These are phyloP conservation scores for Leccinum broughii DNA, from an alignment of 768 basidiomycete genomes.

Conservation along the genomic window DNA sequence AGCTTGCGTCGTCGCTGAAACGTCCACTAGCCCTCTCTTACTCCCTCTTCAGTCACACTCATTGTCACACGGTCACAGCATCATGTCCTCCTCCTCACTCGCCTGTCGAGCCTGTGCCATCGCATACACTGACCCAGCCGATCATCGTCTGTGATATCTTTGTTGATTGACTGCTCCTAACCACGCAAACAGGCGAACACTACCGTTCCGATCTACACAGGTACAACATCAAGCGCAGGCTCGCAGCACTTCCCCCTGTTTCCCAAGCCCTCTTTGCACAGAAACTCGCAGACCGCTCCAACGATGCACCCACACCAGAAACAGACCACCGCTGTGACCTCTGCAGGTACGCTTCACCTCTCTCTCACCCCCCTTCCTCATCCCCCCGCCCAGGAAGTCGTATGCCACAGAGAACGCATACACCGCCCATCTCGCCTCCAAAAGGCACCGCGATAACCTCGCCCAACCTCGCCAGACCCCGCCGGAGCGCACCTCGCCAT, in stretches of 20 bases:
- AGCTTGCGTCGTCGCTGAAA: constrained; percentile 31
- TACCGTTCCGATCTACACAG: constrained; percentile 94
- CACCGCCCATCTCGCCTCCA: constrained; percentile 44
- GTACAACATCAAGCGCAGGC: constrained; percentile 97
- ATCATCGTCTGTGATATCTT: constrained; percentile 62
- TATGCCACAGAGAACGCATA: too few relatives aligned
- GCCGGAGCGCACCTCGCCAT: not conserved
- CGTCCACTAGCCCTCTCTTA: constrained; percentile 12
- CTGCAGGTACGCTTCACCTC: constrained; percentile 66
- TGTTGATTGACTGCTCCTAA: too few relatives aligned
- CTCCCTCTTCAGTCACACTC: not conserved
- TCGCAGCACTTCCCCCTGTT: constrained; percentile 87
- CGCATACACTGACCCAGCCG: constrained; percentile 78
- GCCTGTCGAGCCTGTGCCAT: constrained; percentile 92
- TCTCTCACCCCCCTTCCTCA: not conserved
- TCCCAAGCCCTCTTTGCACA: constrained; percentile 76
- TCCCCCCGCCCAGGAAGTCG: not conserved
- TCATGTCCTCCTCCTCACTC: constrained; percentile 27
- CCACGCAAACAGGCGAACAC: constrained; percentile 60
- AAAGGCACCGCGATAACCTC: constrained; percentile 83
- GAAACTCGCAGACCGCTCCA: constrained; percentile 78
- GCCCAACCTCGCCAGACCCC: constrained; percentile 17
- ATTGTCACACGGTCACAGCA: constrained; percentile 4
- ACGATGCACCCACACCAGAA: constrained; percentile 56
- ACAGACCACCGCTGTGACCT: constrained; percentile 66